phyloP scores from a whole-genome alignment of 306 rosid genomes.

The Dalbergia cochinchinensis region DNA sequence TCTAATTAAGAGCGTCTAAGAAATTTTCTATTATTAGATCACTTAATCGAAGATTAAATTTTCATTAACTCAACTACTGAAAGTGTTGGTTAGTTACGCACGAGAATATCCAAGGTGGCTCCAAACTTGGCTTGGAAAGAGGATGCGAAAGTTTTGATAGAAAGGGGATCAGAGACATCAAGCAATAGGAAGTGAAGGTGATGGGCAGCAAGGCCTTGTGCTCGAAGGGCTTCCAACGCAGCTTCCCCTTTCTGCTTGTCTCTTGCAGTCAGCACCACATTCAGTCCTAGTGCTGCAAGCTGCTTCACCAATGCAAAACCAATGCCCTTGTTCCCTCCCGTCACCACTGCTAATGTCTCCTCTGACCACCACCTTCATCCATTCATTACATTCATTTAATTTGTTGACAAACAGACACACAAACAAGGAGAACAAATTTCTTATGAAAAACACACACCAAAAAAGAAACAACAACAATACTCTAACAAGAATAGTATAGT shows the following conservation, averaged over 20 bases:
- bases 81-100: background rate
- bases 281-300: conserved; percentile 71
- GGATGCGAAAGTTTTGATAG: conserved; percentile 62
- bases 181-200: conserved; percentile 59
- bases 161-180: conserved; percentile 75
- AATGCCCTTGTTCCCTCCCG: conserved; percentile 90
- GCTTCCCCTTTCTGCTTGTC: conserved; percentile 62
- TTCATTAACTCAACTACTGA: too few species aligned
- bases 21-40: too few species aligned
- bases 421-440: too few species aligned
- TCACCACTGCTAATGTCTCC: conserved; percentile 82
- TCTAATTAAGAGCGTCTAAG: too few species aligned
- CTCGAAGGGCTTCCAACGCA: conserved; percentile 56
- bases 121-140: conserved; percentile 62
- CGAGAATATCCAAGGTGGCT: conserved; percentile 81
- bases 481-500: background rate
- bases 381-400: background rate
- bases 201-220: conserved; percentile 50
- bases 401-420: background rate
- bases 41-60: too few species aligned
- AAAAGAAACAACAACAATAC: background rate
- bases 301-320: conserved; percentile 80
- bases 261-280: conserved; percentile 77
- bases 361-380: conserved; percentile 84
- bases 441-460: background rate